These are phyloP conservation scores for Metarhizium guizhouense DNA, from an alignment of 2,329 filamentous ascomycete genomes.

Conservation along the genomic window DNA sequence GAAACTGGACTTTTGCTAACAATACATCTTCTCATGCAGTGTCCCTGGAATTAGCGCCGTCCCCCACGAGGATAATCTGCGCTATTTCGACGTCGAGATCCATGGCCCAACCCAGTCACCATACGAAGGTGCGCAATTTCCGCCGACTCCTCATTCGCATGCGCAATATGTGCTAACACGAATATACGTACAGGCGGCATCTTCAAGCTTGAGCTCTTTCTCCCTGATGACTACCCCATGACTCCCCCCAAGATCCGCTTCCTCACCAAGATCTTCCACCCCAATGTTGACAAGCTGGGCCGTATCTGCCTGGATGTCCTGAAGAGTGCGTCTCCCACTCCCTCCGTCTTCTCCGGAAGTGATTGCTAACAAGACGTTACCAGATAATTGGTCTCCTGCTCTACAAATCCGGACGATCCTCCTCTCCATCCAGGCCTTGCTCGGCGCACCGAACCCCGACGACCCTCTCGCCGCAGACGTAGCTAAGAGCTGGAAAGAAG, in stretches of 20 bases:
- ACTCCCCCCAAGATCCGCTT: constrained; percentile 97
- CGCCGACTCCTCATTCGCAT: neutral
- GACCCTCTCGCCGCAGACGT: constrained; percentile 98
- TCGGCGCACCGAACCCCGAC: constrained; percentile 94
- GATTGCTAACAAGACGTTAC: constrained; percentile 8
- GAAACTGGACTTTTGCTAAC: neutral
- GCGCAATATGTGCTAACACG: neutral
- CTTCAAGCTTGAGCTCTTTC: constrained; percentile 94
- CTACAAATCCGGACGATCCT: constrained; percentile 97
- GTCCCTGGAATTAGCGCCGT: constrained; percentile 93
- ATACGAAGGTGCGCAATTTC: constrained; percentile 65
- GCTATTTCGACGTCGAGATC: constrained; percentile 97
- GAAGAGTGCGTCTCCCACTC: constrained; percentile 59
- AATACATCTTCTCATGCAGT: constrained; percentile 35
- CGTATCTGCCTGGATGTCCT: constrained; percentile 95
- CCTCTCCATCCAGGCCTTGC: constrained; percentile 93
- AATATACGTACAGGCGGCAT: constrained; percentile 49
- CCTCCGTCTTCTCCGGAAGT: neutral
- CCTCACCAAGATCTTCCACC: constrained; percentile 97
- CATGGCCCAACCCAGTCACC: constrained; percentile 86
- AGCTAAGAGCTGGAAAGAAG: constrained; percentile 95
- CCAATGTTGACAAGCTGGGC: constrained; percentile 95
- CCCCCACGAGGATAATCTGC: constrained; percentile 92
- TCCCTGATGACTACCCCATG: constrained; percentile 99
- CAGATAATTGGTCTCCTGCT: constrained; percentile 97